Evolutionary conservation across 495 filamentous ascomycete species (phyloP).

Genomic region (Tuber indicum): DNA sequence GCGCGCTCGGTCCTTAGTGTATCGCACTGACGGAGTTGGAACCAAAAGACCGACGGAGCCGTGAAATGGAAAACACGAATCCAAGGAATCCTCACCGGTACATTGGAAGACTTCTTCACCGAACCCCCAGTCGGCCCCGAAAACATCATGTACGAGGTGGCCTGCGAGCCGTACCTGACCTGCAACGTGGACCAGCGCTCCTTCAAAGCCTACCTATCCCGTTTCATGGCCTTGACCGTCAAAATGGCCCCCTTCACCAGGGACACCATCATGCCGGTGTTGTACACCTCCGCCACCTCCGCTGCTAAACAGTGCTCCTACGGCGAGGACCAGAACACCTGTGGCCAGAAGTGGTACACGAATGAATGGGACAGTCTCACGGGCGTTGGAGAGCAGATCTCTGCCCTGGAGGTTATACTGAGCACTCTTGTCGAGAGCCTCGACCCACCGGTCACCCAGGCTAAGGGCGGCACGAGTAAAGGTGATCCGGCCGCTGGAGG

Average conservation of each 20-base stretch:
- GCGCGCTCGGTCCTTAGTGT: background rate
- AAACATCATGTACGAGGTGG: conserved; percentile 60
- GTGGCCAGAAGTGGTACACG: conserved; percentile 64
- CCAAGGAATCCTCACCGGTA: conserved; percentile 50
- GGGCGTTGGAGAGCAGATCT: conserved; percentile 67
- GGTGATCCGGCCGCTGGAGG: conserved; percentile 63
- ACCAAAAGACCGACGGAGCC: conserved; percentile 47
- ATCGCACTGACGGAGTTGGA: conserved; percentile 15
- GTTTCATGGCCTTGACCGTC: conserved; percentile 67
- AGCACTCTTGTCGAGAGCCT: conserved; percentile 52
- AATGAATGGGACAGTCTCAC: conserved; percentile 55
- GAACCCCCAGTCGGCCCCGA: conserved; percentile 41
- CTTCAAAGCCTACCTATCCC: conserved; percentile 72
- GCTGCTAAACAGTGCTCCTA: conserved; percentile 62
- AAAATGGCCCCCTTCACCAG: conserved; percentile 63
- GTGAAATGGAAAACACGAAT: conserved; percentile 52
- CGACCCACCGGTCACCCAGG: conserved; percentile 54
- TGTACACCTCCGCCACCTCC: conserved; percentile 57
- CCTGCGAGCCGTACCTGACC: conserved; percentile 57
- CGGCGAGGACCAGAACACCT: conserved; percentile 55
- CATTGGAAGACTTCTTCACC: conserved; percentile 53
- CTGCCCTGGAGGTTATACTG: conserved; percentile 60
- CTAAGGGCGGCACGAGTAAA: conserved; percentile 66
- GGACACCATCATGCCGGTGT: conserved; percentile 54
- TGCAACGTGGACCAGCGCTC: conserved; percentile 69